phyloP scores from a whole-genome alignment of 805 yeast species.

The Saturnispora mendoncae region DNA sequence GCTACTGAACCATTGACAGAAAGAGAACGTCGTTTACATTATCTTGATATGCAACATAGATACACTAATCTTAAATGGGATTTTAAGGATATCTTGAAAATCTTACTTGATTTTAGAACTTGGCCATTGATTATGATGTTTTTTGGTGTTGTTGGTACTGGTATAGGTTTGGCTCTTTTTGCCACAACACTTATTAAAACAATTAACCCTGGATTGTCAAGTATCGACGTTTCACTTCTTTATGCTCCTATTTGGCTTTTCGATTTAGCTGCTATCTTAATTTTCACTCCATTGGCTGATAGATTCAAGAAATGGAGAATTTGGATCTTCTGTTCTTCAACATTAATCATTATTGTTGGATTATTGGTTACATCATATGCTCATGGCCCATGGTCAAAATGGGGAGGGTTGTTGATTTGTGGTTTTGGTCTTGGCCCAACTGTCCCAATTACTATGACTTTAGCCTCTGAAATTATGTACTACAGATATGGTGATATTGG shows the following conservation, averaged over 20 bases:
- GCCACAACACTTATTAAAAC: conserved; percentile 68
- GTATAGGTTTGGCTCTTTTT: conserved; percentile 76
- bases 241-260: conserved; percentile 90
- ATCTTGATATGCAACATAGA: conserved; percentile 47
- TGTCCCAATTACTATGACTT: conserved; percentile 80
- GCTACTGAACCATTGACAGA: conserved; percentile 41
- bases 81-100: conserved; percentile 44
- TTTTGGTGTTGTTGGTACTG: conserved; percentile 90
- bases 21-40: conserved; percentile 48
- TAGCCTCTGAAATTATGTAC: conserved; percentile 69
- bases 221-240: conserved; percentile 63
- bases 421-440: conserved; percentile 91
- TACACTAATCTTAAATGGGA: conserved; percentile 46
- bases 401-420: conserved; percentile 71
- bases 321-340: conserved; percentile 51
- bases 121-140: conserved; percentile 85
- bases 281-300: conserved; percentile 77
- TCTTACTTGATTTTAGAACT: conserved; percentile 54
- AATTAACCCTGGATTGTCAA: conserved; percentile 52
- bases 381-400: conserved; percentile 60
- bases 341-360: conserved; percentile 64
- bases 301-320: conserved; percentile 51
- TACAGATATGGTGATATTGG: conserved; percentile 76
- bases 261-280: conserved; percentile 65
- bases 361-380: conserved; percentile 72